phyloP scores from a whole-genome alignment of 345 rosid species.

The Anastatica hierochuntica region DNA sequence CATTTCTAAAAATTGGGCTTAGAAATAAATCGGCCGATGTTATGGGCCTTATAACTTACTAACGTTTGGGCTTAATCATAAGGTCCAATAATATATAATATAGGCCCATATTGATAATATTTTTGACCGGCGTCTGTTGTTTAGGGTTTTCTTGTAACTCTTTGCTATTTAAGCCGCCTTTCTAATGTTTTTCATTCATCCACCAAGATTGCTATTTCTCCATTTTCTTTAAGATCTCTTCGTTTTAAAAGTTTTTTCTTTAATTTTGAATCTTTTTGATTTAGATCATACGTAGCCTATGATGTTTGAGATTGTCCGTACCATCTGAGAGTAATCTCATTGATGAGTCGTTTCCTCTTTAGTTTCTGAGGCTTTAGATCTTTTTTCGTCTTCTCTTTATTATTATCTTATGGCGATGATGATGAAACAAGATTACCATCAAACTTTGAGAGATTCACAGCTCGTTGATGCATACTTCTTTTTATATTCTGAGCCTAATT shows the following conservation, averaged over 20 bases:
- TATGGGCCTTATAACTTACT: too few species aligned
- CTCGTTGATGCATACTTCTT: conserved; percentile 31
- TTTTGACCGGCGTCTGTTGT: too few species aligned
- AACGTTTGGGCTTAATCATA: too few species aligned
- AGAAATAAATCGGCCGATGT: too few species aligned
- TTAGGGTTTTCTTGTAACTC: too few species aligned
- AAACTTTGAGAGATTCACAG: conserved; percentile 39
- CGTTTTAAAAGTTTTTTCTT: too few species aligned
- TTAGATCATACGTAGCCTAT: conserved; percentile 15
- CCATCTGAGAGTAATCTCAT: conserved; percentile 39
- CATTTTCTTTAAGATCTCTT: too few species aligned
- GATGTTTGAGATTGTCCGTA: conserved; percentile 54
- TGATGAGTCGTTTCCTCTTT: conserved; percentile 23
- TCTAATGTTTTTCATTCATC: too few species aligned
- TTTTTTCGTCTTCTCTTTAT: background rate
- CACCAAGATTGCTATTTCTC: background rate
- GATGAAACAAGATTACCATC: conserved; percentile 40
- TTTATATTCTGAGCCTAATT: conserved; percentile 24
- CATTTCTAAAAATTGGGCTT: too few species aligned
- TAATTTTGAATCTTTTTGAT: background rate
- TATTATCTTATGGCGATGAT: conserved; percentile 26
- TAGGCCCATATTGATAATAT: too few species aligned
- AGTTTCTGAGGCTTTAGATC: conserved; percentile 20
- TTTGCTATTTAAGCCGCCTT: too few species aligned
- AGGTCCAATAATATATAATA: too few species aligned